Percentiles rank a stretch among this genome's conserved stretches.
Evolutionary conservation across 306 rosid genomes (phyloP).

Genomic region (cucumber (Cucumis sativus)): Cucumber_9930_V3 NC_026661.2:17514501-17515000

Average conservation of each 20-base stretch:
- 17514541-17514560: conserved; percentile 67
- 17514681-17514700: conserved; percentile 27
- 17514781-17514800: conserved; percentile 25
- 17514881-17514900: not conserved
- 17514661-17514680: conserved; percentile 35
- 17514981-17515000: conserved; percentile 1
- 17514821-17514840: conserved; percentile 26
- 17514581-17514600: conserved; percentile 43
- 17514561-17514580: conserved; percentile 60
- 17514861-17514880: conserved; percentile 22
- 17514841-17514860: conserved; percentile 19
- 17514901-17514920: not conserved
- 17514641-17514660: conserved; percentile 18
- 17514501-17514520: not conserved
- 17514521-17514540: not conserved
- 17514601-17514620: conserved; percentile 57
- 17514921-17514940: not conserved
- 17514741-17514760: conserved; percentile 80
- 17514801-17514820: conserved; percentile 32
- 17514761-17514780: conserved; percentile 49
- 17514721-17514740: conserved; percentile 53
- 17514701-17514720: conserved; percentile 24
- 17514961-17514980: not conserved
- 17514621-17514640: conserved; percentile 32
- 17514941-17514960: not conserved